phyloP scores from a whole-genome alignment of 1,284 basidiomycete species.

The Peniophora sp. region DNA sequence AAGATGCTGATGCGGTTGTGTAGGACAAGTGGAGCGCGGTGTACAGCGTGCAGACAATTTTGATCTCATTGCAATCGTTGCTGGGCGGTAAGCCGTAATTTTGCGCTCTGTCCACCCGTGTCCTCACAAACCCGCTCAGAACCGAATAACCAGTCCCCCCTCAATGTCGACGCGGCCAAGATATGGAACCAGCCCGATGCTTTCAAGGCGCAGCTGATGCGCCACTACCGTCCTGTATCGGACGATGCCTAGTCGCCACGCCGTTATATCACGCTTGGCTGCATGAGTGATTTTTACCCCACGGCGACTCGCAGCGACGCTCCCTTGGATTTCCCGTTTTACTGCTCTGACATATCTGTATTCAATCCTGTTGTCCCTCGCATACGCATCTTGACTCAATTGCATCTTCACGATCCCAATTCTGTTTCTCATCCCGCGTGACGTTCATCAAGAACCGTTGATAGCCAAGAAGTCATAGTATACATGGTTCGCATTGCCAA shows the following conservation, averaged over 20 bases:
- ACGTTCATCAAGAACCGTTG: too few relatives aligned
- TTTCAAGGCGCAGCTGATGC: conserved; percentile 67
- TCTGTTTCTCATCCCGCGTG: too few relatives aligned
- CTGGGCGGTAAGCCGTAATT: conserved; percentile 56
- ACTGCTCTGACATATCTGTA: conserved; percentile 3
- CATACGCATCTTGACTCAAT: conserved; percentile 1
- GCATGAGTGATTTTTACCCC: too few relatives aligned
- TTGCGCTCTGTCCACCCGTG: background rate
- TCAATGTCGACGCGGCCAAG: conserved; percentile 76
- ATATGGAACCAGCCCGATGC: conserved; percentile 67
- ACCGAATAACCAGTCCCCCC: conserved; percentile 82
- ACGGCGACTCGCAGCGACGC: too few relatives aligned
- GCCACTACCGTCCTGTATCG: conserved; percentile 59
- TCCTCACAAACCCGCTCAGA: conserved; percentile 37
- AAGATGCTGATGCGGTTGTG: background rate
- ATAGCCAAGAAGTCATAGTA: too few relatives aligned
- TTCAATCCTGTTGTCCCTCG: background rate
- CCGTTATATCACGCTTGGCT: too few relatives aligned
- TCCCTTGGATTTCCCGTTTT: conserved; percentile 3
- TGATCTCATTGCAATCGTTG: conserved; percentile 79
- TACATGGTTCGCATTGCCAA: too few relatives aligned
- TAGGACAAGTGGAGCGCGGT: conserved; percentile 89
- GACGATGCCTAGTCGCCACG: conserved; percentile 19
- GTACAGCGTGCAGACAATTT: conserved; percentile 81
- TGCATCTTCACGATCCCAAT: too few relatives aligned